Base-by-base conservation (phyloP, 805 yeast species). In the Metschnikowia picachoensis region DNA sequence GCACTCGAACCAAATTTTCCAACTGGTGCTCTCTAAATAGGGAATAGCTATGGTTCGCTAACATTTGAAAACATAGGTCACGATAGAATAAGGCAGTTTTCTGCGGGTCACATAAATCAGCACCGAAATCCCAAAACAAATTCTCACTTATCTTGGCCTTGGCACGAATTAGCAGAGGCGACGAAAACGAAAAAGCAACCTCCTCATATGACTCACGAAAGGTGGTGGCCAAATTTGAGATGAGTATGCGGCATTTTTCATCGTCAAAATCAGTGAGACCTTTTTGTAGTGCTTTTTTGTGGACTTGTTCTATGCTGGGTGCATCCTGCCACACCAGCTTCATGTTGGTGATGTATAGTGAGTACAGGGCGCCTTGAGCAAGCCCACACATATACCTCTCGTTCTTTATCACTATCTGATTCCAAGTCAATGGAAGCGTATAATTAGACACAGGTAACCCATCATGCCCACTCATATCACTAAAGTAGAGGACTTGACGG, bases 261-360 rank as follows among this genome's bases (percentile, higher is more conserved):
- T 46, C 45, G 33, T 54, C 55, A 30, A 63, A 51, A 48, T 63
- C 70, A 36, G 61, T 62, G 29, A 64, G 52, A 8, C 73, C 72
- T 29, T 49, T 41, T n/a, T 37, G 17, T n/a, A 30, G 31, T 1
- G 70, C 69, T 32, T 49, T 46, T 6, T 41, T 28, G 11, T 49
- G 33, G 9, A 66, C 36, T 17, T 55, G 48, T 2, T 41, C 50
- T 15, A 30, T 44, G 10, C 46, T 30, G n/a, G 59, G 52, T 32
- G 36, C 41, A 45, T 65, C 65, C 13, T 44, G 13, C 69, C 70
- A 67, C 31, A 64, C 67, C 30, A 47, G 43, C 13, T 29, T 47
- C 49, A 64, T 58, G 48, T 67, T 55, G 33, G 67, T 64, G 31
- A 63, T 38, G 38, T 58, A 62, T 11, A 67, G 40, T 4, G 56